These are phyloP conservation scores for Backusella liffmaniae DNA, from an alignment of 192 early-diverging fungal genomes.

Conservation along the genomic window DNA sequence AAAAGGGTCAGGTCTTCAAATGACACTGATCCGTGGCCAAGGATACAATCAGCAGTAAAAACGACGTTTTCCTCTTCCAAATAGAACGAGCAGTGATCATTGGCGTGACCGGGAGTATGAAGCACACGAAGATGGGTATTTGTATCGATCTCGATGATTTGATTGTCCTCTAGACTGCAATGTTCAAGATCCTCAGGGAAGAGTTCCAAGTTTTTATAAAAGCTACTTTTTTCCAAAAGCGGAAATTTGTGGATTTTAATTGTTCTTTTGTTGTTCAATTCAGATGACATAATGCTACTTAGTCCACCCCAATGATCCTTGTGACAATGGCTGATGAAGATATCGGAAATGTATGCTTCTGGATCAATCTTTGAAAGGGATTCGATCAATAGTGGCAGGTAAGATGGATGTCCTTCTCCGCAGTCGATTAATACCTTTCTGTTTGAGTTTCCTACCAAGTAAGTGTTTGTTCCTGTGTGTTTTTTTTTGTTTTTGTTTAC, in stretches of 20 bases:
- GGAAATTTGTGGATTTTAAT: constrained; percentile 23
- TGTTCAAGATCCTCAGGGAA: constrained; percentile 20
- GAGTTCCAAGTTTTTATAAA: constrained; percentile 18
- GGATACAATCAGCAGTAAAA: constrained; percentile 78
- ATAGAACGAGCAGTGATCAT: constrained; percentile 74
- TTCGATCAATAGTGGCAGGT: constrained; percentile 54
- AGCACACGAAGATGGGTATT: constrained; percentile 60
- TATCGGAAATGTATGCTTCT: constrained; percentile 56
- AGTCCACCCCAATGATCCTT: constrained; percentile 46
- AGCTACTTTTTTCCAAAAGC: neutral
- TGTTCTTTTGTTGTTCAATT: constrained; percentile 8
- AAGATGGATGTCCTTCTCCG: constrained; percentile 74
- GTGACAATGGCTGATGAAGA: constrained; percentile 83
- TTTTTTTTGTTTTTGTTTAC: neutral
- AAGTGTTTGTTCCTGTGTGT: constrained; percentile 76
- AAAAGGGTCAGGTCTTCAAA: constrained; percentile 77
- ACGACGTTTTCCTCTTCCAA: constrained; percentile 65
- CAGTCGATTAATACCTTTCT: constrained; percentile 73
- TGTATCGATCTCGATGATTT: constrained; percentile 57
- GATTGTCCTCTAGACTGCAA: constrained; percentile 45
- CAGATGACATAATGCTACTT: constrained; percentile 33
- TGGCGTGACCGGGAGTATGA: constrained; percentile 78
- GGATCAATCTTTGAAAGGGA: constrained; percentile 46
- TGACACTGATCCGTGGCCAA: constrained; percentile 80
- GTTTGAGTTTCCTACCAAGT: constrained; percentile 71